phyloP scores from a whole-genome alignment of 768 basidiomycete species.

The Lactarius sanguifluus region DNA sequence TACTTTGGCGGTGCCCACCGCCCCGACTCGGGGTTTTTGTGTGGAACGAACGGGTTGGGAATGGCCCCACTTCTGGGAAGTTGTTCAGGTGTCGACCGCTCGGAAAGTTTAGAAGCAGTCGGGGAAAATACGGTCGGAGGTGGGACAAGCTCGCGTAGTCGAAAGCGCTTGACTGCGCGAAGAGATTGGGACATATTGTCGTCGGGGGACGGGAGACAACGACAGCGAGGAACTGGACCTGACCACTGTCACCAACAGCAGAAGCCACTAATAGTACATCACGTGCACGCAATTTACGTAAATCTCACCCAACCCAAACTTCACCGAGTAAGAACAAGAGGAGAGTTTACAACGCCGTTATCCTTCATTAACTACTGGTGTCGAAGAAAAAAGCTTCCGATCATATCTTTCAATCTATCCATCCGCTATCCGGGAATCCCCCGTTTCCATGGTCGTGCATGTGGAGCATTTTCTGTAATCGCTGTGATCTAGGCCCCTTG shows the following conservation, averaged over 20 bases:
- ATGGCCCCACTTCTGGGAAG: slow-evolving; percentile 30
- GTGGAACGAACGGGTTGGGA: slow-evolving; percentile 70
- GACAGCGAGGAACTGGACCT: background rate
- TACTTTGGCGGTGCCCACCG: slow-evolving; percentile 70
- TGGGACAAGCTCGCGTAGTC: slow-evolving; percentile 47
- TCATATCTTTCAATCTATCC: slow-evolving; percentile 75
- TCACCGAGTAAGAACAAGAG: background rate
- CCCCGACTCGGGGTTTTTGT: slow-evolving; percentile 55
- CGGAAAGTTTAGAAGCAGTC: slow-evolving; percentile 34
- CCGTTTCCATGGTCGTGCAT: slow-evolving; percentile 96
- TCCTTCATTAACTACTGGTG: background rate
- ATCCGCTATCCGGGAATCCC: slow-evolving; percentile 74
- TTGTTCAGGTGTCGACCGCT: slow-evolving; percentile 25
- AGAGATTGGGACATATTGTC: slow-evolving; percentile 29
- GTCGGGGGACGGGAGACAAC: background rate
- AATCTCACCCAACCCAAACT: background rate
- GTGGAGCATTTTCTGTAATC: slow-evolving; percentile 76
- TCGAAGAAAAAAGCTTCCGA: slow-evolving; percentile 29
- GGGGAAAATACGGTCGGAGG: slow-evolving; percentile 37
- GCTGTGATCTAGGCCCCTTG: slow-evolving; percentile 57
- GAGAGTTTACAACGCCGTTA: background rate
- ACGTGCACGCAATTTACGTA: slow-evolving; percentile 17
- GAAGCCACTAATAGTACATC: background rate
- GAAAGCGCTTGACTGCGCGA: slow-evolving; percentile 46
- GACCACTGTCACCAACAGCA: background rate